Conservation (phyloP, 192 early-diverging fungal species). For the Backusella morwellensis region DNA sequence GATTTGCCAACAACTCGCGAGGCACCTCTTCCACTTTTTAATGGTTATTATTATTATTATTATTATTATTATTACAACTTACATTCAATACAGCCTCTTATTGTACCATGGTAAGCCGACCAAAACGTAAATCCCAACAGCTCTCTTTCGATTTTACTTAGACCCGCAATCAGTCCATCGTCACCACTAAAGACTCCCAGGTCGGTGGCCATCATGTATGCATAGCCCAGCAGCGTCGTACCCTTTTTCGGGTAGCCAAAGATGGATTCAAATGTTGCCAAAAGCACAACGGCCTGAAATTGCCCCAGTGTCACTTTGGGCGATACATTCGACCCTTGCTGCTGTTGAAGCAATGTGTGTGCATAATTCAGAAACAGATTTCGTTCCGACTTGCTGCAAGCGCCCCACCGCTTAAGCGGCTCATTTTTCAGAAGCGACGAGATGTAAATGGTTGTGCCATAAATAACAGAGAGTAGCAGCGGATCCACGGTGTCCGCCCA, state of each 20-base stretch:
- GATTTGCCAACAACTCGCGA: background rate
- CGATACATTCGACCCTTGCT: background rate
- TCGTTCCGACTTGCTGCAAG: background rate
- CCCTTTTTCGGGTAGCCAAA: slow-evolving; percentile 28
- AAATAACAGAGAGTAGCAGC: slow-evolving; percentile 20
- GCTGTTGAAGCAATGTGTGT: slow-evolving; percentile 15
- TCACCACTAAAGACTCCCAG: background rate
- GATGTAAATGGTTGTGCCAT: slow-evolving; percentile 14
- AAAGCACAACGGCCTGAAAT: slow-evolving; percentile 21
- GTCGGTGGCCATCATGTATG: background rate
- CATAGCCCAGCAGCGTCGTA: slow-evolving; percentile 7
- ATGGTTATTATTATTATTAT: background rate
- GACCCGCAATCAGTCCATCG: background rate
- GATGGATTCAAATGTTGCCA: slow-evolving; percentile 19
- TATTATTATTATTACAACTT: background rate
- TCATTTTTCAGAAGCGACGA: slow-evolving; percentile 3
- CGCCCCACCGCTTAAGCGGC: slow-evolving; percentile 12
- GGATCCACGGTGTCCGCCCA: slow-evolving; percentile 27
- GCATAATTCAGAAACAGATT: slow-evolving; percentile 28
- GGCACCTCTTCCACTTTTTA: slow-evolving; percentile 16
- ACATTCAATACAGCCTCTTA: slow-evolving; percentile 24
- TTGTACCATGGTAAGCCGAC: slow-evolving; percentile 11
- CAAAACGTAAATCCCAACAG: slow-evolving; percentile 19
- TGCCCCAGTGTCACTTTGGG: background rate
- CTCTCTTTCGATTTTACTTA: slow-evolving; percentile 11